A percentile compares a stretch with the other conserved stretches of the same genome.
Evolutionary conservation across 257 asterid species (phyloP).

Genomic region (Przewalskia tangutica): DNA sequence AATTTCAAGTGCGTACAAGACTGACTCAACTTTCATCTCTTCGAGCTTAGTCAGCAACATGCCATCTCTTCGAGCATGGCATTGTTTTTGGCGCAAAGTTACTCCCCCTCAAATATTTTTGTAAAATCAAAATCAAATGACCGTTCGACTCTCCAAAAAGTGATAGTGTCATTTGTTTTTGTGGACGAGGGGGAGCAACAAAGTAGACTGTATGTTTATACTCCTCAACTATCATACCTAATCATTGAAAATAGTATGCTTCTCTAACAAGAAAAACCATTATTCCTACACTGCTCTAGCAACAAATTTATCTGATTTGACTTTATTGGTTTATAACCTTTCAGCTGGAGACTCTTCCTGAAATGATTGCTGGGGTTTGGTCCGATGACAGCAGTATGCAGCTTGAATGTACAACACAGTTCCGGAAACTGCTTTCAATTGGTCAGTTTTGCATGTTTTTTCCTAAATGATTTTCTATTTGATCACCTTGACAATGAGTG

Average conservation of each 20-base stretch:
- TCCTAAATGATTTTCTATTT: background rate
- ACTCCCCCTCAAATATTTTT: background rate
- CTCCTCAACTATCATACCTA: background rate
- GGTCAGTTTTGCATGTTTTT: slow-evolving; percentile 20
- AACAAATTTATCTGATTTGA: background rate
- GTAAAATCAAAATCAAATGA: background rate
- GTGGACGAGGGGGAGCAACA: background rate
- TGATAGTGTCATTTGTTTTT: background rate
- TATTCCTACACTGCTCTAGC: background rate
- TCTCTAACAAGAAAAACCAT: background rate
- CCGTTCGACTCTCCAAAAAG: background rate
- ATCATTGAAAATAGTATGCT: background rate
- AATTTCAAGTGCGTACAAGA: no score
- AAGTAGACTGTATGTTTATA: background rate
- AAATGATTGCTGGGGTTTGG: slow-evolving; percentile 67
- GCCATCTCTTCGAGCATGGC: background rate
- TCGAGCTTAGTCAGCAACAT: background rate
- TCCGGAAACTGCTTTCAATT: slow-evolving; percentile 87
- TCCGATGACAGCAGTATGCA: slow-evolving; percentile 56
- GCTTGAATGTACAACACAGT: slow-evolving; percentile 84
- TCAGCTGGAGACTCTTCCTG: slow-evolving; percentile 81
- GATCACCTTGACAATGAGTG: background rate
- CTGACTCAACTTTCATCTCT: background rate
- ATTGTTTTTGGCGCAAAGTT: background rate
- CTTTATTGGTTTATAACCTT: slow-evolving; percentile 1